Conservation (phyloP, 1,284 basidiomycete genomes). For the Phellinidium pouzarii region DNA sequence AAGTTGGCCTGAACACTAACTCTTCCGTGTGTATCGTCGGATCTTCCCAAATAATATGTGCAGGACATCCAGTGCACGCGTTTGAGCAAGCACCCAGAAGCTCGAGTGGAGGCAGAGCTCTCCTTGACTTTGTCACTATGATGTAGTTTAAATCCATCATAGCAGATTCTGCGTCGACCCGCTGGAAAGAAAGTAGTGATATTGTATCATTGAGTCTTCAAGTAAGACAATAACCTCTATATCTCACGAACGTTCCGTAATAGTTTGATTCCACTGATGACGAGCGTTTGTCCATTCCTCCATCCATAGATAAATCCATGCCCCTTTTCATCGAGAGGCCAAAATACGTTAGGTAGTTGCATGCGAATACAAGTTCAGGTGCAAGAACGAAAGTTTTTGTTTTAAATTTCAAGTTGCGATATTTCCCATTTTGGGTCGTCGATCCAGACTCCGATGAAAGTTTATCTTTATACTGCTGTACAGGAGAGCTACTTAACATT, state of each 20-base stretch:
- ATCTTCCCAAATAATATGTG: slow-evolving; percentile 1
- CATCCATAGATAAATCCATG: slow-evolving; percentile 52
- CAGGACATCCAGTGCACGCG: too few relatives aligned
- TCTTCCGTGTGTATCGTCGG: slow-evolving; percentile 20
- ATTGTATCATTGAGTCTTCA: background rate
- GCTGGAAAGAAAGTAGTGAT: background rate
- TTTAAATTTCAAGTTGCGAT: background rate
- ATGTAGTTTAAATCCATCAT: background rate
- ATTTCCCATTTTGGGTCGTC: too few relatives aligned
- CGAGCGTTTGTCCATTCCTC: slow-evolving; percentile 34
- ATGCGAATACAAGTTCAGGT: slow-evolving; percentile 17
- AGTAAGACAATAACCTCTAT: background rate
- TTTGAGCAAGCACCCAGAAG: slow-evolving; percentile 6
- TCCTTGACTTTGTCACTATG: background rate
- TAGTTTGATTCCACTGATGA: slow-evolving; percentile 40
- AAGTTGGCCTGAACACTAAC: slow-evolving; percentile 25
- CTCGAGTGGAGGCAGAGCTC: background rate
- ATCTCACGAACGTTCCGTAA: slow-evolving; percentile 1
- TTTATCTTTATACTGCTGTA: background rate
- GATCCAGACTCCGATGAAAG: too few relatives aligned
- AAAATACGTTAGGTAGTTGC: slow-evolving; percentile 35
- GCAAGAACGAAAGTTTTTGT: background rate
- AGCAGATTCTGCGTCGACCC: background rate
- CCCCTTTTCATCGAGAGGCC: slow-evolving; percentile 41
- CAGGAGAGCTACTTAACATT: background rate